Evolutionary conservation across 202 grass and related monocot species (phyloP).

Genomic region (Digitaria exilis): DNA sequence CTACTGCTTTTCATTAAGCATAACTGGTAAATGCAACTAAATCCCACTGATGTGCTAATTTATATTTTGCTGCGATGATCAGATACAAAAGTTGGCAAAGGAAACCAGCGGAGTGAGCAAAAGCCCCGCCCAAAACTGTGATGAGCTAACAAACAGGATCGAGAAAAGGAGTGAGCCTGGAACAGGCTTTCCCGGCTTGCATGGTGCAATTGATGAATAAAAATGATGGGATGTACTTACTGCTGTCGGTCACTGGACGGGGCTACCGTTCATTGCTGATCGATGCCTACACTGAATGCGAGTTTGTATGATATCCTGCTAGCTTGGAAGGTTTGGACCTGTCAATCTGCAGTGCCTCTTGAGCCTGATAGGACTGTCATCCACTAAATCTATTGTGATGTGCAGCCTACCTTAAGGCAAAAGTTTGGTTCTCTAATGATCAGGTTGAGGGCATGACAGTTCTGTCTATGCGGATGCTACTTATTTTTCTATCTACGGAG

Average conservation of each 20-base stretch:
- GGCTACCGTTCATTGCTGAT: not conserved
- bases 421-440: not conserved
- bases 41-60: not conserved
- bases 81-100: slow-evolving; percentile 23
- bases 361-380: not conserved
- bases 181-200: not conserved
- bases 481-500: not conserved
- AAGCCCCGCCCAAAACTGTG: not conserved
- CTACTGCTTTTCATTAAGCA: not conserved
- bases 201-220: not conserved
- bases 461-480: not conserved
- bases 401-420: not conserved
- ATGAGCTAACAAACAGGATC: not conserved
- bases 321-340: not conserved
- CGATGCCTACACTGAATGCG: not conserved
- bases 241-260: not conserved
- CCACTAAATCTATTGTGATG: not conserved
- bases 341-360: not conserved
- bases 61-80: slow-evolving; percentile 2
- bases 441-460: not conserved
- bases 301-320: not conserved
- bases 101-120: not conserved
- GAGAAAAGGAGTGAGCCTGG: not conserved
- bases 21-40: not conserved
- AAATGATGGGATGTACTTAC: not conserved